Evolutionary conservation across 306 rosid species (phyloP).

Genomic region (Castanospermum australe): DNA sequence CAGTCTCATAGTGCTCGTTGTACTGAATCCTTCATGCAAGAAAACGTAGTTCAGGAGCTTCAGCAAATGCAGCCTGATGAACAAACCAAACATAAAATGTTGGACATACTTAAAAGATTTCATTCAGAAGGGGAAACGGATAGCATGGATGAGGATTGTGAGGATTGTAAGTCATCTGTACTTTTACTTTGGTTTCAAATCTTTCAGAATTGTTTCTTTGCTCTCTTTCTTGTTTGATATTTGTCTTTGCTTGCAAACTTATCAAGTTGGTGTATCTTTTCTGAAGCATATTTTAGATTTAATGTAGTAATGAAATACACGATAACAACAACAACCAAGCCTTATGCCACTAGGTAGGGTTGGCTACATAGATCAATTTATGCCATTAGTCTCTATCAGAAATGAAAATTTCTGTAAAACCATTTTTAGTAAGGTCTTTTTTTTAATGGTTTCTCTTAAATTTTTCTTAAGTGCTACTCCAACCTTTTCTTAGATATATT

Average conservation of each 20-base stretch:
- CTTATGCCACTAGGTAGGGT: background rate
- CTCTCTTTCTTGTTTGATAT: slow-evolving; percentile 21
- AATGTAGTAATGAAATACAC: background rate
- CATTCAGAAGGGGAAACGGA: slow-evolving; percentile 79
- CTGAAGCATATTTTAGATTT: background rate
- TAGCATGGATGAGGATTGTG: slow-evolving; percentile 57
- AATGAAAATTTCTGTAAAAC: background rate
- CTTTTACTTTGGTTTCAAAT: background rate
- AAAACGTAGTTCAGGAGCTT: slow-evolving; percentile 83
- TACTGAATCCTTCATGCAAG: slow-evolving; percentile 91
- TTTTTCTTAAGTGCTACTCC: background rate
- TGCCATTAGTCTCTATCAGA: background rate
- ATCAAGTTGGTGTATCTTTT: background rate
- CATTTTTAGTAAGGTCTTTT: background rate
- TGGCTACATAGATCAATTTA: background rate
- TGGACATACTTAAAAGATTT: slow-evolving; percentile 72
- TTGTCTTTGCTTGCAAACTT: slow-evolving; percentile 5
- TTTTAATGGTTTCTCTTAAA: background rate
- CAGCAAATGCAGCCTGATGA: slow-evolving; percentile 64
- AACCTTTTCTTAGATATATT: background rate
- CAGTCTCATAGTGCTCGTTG: slow-evolving; percentile 86
- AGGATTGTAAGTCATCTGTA: slow-evolving; percentile 52
- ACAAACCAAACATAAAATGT: slow-evolving; percentile 66
- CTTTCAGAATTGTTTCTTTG: slow-evolving; percentile 1
- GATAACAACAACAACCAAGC: background rate